A percentile compares a stretch with the other conserved stretches of the same genome.
These are phyloP conservation scores for Antitrichia curtipendula DNA, from an alignment of 225 moss, liverwort and hornwort genomes.

Conservation along the genomic window DNA sequence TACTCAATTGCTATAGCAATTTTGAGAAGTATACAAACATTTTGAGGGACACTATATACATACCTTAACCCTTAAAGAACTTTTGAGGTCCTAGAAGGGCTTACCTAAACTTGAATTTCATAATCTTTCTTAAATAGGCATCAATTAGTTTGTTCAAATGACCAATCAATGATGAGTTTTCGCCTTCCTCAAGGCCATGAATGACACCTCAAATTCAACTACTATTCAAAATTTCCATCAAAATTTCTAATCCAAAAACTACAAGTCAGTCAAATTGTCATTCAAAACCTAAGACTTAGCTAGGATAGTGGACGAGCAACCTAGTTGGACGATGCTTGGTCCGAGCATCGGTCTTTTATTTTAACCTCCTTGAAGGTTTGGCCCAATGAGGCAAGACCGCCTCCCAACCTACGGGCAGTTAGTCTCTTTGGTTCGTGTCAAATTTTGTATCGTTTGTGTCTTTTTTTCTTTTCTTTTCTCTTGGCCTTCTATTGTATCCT, in stretches of 20 bases:
- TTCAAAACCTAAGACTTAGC: not conserved
- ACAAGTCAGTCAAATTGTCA: not conserved
- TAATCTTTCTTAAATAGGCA: not conserved
- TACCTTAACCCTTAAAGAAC: not conserved
- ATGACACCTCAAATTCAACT: fast-evolving
- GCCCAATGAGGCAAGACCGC: too few species aligned
- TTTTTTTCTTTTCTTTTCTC: too few species aligned
- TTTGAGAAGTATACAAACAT: not conserved
- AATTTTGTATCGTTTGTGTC: too few species aligned
- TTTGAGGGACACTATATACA: fast-evolving
- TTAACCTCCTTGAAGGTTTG: too few species aligned
- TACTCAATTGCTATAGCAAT: not conserved
- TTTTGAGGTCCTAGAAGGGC: not conserved
- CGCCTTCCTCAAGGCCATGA: fast-evolving
- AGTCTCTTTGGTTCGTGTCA: too few species aligned
- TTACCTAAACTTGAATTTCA: not conserved
- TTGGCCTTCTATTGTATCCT: too few species aligned
- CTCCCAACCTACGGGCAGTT: too few species aligned
- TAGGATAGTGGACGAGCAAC: too few species aligned
- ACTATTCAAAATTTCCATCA: not conserved
- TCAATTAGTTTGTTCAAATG: not conserved
- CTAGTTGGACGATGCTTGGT: too few species aligned
- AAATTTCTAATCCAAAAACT: not conserved
- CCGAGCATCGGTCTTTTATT: too few species aligned
- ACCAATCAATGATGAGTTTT: not conserved